These are phyloP conservation scores for Pestalotiopsis sp. DNA, from an alignment of 2,329 filamentous ascomycete genomes.

Conservation along the genomic window DNA sequence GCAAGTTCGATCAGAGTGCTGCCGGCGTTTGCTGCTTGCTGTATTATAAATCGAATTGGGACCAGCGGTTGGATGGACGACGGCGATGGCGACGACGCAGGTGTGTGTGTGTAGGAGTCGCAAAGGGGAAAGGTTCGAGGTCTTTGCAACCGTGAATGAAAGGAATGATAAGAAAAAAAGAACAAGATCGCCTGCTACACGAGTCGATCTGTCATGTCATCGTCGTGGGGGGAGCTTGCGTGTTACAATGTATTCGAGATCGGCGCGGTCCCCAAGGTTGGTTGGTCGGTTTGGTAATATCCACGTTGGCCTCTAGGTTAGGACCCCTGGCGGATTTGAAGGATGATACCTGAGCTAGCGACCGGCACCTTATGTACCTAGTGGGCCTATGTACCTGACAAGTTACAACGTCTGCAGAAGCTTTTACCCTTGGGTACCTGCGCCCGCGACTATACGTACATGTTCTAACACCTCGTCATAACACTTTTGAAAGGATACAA, in stretches of 20 bases:
- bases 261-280: slow-evolving; percentile 1
- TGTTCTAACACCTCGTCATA: too few species aligned
- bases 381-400: slow-evolving; percentile 5
- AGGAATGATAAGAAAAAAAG: slow-evolving; percentile 6
- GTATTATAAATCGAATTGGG: not conserved
- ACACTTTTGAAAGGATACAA: too few species aligned
- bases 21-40: not conserved
- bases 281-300: slow-evolving; percentile 14
- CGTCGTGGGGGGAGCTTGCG: slow-evolving; percentile 14
- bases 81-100: too few species aligned
- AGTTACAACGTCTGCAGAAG: not conserved
- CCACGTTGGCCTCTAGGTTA: slow-evolving; percentile 20
- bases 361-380: not conserved
- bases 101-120: not conserved
- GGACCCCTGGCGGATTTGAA: slow-evolving; percentile 4
- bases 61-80: not conserved
- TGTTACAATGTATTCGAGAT: slow-evolving; percentile 2
- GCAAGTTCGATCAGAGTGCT: not conserved
- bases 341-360: not conserved
- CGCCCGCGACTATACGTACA: too few species aligned
- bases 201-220: slow-evolving; percentile 23
- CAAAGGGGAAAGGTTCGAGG: not conserved
- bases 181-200: not conserved
- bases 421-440: too few species aligned
- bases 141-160: not conserved